Conservation (phyloP, 176 grass and related monocot species). For the Carex pumila region DNA sequence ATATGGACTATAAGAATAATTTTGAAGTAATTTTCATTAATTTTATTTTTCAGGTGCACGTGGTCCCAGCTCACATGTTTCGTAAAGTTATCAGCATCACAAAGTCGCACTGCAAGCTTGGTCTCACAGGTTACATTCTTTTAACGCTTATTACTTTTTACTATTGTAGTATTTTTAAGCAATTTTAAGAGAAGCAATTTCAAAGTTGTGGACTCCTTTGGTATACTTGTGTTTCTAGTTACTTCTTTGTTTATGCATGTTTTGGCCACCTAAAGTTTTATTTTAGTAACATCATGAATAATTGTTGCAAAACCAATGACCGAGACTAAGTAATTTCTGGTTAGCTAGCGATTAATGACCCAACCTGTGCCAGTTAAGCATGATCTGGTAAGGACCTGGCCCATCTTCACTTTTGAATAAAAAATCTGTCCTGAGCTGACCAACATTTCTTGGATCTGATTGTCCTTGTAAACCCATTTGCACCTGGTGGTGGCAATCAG, state of each 20-base stretch:
- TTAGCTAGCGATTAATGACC: not conserved
- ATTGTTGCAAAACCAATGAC: not conserved
- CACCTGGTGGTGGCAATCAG: not conserved
- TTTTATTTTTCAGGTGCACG: constrained; percentile 71
- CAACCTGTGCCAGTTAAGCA: not conserved
- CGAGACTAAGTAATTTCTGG: not conserved
- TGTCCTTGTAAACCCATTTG: not conserved
- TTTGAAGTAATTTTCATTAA: not conserved
- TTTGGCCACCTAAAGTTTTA: not conserved
- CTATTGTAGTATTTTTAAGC: not conserved
- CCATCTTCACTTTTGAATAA: not conserved
- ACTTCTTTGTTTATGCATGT: constrained; percentile 7
- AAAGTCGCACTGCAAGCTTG: constrained; percentile 99
- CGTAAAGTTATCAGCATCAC: constrained; percentile 99
- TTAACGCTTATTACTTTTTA: constrained; percentile 14
- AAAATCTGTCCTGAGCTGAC: not conserved
- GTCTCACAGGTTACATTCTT: constrained; percentile 80
- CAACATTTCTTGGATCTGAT: not conserved
- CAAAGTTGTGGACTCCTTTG: not conserved
- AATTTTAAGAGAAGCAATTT: not conserved
- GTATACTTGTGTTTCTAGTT: not conserved
- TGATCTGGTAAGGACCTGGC: not conserved
- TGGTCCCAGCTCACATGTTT: constrained; percentile 98
- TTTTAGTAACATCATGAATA: not conserved
- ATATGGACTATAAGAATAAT: not conserved